Evolutionary conservation across 2,329 filamentous ascomycete genomes (phyloP).

Genomic region (Hymenoscyphus occultus): DNA sequence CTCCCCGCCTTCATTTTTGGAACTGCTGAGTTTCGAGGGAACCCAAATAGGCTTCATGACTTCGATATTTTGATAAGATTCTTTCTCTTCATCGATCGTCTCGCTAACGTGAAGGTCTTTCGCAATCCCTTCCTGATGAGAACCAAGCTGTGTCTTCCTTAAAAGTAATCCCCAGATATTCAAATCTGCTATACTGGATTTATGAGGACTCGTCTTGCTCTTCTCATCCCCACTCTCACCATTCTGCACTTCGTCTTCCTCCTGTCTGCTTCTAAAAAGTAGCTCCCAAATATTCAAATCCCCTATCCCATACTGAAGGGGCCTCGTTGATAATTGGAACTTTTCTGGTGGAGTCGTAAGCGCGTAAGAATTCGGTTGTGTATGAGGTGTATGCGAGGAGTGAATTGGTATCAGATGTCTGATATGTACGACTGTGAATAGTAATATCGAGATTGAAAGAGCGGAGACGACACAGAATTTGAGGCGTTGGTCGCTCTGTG

Average conservation of each 20-base stretch:
- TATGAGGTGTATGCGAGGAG: not conserved
- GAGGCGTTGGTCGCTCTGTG: slow-evolving; percentile 20
- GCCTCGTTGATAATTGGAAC: too few species aligned
- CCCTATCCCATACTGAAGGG: not conserved
- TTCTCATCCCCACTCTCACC: not conserved
- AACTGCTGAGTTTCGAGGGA: not conserved
- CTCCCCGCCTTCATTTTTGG: not conserved
- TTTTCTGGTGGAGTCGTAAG: too few species aligned
- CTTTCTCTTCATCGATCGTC: not conserved
- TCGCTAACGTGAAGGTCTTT: too few species aligned
- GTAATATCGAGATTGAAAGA: slow-evolving; percentile 25
- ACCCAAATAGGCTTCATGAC: not conserved
- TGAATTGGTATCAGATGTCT: slow-evolving; percentile 19
- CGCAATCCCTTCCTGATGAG: too few species aligned
- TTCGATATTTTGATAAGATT: not conserved
- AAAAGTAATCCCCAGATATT: not conserved
- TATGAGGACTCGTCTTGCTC: not conserved
- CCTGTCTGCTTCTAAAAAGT: not conserved
- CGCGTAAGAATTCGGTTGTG: not conserved
- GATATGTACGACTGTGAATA: slow-evolving; percentile 26
- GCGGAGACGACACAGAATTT: slow-evolving; percentile 23
- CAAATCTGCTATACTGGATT: not conserved
- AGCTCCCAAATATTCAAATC: not conserved
- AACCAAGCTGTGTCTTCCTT: too few species aligned
- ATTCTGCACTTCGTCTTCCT: too few species aligned